Base-by-base conservation (phyloP, 768 basidiomycete species). In the Pleurotus salmoneostramineus region DNA sequence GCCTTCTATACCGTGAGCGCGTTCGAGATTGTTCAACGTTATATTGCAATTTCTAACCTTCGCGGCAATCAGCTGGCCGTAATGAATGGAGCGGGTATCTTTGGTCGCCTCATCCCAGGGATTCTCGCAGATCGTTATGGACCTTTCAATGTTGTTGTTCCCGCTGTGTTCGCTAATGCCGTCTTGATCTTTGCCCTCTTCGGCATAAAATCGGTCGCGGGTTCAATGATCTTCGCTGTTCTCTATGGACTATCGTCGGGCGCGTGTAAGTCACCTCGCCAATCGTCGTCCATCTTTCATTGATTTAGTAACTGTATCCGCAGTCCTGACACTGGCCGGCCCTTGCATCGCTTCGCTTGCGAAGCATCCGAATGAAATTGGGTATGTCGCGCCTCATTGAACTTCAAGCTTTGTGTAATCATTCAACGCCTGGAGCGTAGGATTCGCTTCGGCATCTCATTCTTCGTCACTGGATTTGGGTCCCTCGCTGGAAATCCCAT, bases 161-260 rank as follows among this genome's bases (percentile, higher is more conserved):
- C 66, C 0, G 62, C 66, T 3, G 66, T 65, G 15, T 58, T 68
- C 10, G 60, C 61, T 17, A 71, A 65, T 49, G 65, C 66, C 36
- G 64, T 63, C 34, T 56, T 76, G 40, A 68, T 75, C 2, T 74
- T 76, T 50, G 66, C 66, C 2, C 69, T 79, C 64, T 66, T 74
- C 27, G 73, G 66, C 5, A 59, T 75, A 44, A 70, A 64, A 27
- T 63, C 58, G 31, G 60, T 69, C 10, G 67, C 65, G 0, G 68
- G 72, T 32, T 65, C 73, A 14, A 65, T 72, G 31, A 60, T 70
- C 8, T 69, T 80, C 44, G 68, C 72, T 5, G 58, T 77, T 6
- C 58, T 79, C 4, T 79, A 72, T 58, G 78, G 78, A 1, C 73
- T 77, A 56, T 75, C 72, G 14, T 68, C 73, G 6, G 75, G 74